A percentile compares a stretch with the other conserved stretches of the same genome.
phyloP scores from a whole-genome alignment of 139 green algal genomes.

The Picochlorum sp. region DNA sequence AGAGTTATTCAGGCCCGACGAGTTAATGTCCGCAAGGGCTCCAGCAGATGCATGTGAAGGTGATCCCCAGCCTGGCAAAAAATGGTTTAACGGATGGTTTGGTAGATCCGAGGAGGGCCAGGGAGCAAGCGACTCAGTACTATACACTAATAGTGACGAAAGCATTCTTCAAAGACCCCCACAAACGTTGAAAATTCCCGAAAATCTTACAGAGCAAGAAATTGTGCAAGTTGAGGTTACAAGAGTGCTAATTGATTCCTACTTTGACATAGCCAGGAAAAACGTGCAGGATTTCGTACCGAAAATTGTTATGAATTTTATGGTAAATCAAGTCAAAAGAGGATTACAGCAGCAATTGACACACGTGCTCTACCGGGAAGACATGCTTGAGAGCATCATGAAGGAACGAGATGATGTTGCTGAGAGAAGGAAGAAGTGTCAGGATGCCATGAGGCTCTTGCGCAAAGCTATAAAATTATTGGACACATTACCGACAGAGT shows the following conservation, averaged over 20 bases:
- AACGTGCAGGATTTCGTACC: constrained; percentile 82
- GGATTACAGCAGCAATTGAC: constrained; percentile 84
- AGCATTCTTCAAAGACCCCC: neutral
- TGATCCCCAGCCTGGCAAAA: neutral
- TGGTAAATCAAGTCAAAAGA: constrained; percentile 64
- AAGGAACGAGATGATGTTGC: constrained; percentile 68
- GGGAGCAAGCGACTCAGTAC: neutral
- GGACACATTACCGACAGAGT: constrained; percentile 40
- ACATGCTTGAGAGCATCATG: constrained; percentile 63
- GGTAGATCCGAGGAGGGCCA: neutral
- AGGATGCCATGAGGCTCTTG: constrained; percentile 31
- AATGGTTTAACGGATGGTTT: constrained; percentile 22
- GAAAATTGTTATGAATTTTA: constrained; percentile 91
- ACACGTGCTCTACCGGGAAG: constrained; percentile 67
- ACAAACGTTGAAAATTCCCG: constrained; percentile 29
- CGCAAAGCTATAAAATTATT: constrained; percentile 33
- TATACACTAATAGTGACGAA: neutral
- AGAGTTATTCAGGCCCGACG: constrained; percentile 35
- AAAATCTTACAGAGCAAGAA: constrained; percentile 40
- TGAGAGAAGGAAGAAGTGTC: constrained; percentile 32
- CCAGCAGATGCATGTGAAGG: neutral
- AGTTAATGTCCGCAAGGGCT: constrained; percentile 11
- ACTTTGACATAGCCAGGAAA: constrained; percentile 81
- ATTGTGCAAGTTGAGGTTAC: constrained; percentile 79
- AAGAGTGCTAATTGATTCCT: constrained; percentile 70